Evolutionary conservation across 1,284 basidiomycete genomes (phyloP).

Genomic region (Tilletia caries): DNA sequence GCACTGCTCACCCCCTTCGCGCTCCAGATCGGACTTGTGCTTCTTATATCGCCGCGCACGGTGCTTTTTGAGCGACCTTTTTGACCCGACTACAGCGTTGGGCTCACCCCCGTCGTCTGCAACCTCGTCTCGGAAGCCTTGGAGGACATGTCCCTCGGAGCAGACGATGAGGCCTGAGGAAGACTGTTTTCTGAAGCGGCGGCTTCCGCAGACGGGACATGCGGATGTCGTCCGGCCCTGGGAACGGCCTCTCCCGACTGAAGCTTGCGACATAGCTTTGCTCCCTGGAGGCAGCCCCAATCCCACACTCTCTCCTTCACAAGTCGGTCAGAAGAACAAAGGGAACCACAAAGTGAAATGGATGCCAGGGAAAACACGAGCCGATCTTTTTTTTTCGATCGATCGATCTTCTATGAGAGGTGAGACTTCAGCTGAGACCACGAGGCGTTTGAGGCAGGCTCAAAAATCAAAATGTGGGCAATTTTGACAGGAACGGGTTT

Average conservation of each 20-base stretch:
- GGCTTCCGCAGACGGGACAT: conserved; percentile 27
- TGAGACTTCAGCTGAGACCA: no score
- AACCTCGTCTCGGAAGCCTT: conserved; percentile 25
- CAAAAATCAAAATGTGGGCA: no score
- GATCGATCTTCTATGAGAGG: no score
- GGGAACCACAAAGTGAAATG: no score
- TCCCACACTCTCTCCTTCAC: no score
- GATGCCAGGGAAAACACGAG: no score
- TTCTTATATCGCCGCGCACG: background rate
- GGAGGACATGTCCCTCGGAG: conserved; percentile 30
- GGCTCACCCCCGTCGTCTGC: conserved; percentile 18
- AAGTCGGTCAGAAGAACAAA: no score
- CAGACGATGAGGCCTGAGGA: conserved; percentile 26
- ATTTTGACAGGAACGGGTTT: no score
- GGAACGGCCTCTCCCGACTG: background rate
- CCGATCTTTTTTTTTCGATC: no score
- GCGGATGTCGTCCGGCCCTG: background rate
- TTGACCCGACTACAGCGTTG: background rate
- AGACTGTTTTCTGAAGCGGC: conserved; percentile 22
- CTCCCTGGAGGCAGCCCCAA: no score
- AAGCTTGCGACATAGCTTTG: background rate
- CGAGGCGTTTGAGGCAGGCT: no score
- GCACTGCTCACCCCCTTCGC: conserved; percentile 1
- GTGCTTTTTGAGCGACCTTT: background rate
- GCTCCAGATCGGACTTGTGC: background rate